Base-by-base conservation (phyloP, 2,329 filamentous ascomycete genomes). In the Pseudogymnoascus destructans region DNA sequence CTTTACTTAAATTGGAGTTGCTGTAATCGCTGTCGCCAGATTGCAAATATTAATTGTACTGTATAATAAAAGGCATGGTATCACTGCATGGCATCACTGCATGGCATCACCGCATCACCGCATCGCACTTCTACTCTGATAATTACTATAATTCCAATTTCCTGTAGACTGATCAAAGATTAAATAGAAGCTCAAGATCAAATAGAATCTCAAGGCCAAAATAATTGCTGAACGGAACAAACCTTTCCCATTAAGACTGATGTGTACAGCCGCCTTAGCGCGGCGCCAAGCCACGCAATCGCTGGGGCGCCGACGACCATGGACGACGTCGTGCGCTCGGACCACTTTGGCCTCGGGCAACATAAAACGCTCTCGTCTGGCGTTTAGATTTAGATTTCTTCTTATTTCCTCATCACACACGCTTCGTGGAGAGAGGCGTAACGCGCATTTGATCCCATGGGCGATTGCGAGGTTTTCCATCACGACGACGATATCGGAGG, bases 321-420 rank as follows among this genome's bases (percentile, higher is more conserved):
- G 42, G 42, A 49, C 21, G 42, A 49, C 42, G 42, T 25, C 42
- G 42, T 49, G 42, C 42, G 42, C 42, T 49, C 42, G 42, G 42
- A 49, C 42, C 42, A 49, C 21, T 8, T 49, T 21, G 23, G 6
- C 42, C 21, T 2, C 21, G 21, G 42, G 42, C 40, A 15, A 49
- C 42, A 27, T 27, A 2, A 27, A 27, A 49, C 19, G 21, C 13
- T 27, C 3, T n/a, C 42, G 42, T 49, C 42, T 49, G 38, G 36
- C 42, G 42, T 49, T 15, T 49, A 25, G 42, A 27, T 49, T 49
- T 27, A 27, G 9, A 49, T 15, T 49, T 49, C 42, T 49, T 49
- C 42, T 27, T 27, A 27, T 25, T 49, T 49, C 42, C 10, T 49
- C 42, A 49, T 49, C 13, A 49, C 42, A 49, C 42, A 21, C 42